phyloP scores from a whole-genome alignment of 176 grass and related monocot genomes.

The Paspalum vaginatum region DNA sequence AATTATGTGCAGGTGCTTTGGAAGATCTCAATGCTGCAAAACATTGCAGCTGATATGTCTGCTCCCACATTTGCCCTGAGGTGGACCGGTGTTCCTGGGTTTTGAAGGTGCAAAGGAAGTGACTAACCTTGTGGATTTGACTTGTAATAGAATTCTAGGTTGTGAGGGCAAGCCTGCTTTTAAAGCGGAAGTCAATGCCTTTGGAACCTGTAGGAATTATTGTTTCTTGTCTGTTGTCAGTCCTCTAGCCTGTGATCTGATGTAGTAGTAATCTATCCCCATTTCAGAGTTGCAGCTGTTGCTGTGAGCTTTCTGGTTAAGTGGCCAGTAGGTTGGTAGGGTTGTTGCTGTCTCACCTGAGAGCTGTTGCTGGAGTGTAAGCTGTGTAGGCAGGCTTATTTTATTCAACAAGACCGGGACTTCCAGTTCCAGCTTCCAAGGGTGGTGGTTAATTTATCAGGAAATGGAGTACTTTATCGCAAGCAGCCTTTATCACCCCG shows the following conservation, averaged over 20 bases:
- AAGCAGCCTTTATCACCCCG: too few species aligned
- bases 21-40: neutral
- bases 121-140: neutral
- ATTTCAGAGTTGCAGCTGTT: neutral
- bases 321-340: neutral
- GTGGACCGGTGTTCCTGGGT: neutral
- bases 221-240: too few species aligned
- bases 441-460: too few species aligned
- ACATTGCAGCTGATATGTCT: neutral
- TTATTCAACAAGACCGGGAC: neutral
- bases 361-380: neutral
- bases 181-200: neutral
- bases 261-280: neutral
- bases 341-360: neutral
- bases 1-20: neutral
- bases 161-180: too few species aligned
- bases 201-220: neutral
- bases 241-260: neutral
- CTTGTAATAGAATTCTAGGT: too few species aligned
- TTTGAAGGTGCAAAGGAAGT: neutral
- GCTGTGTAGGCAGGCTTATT: neutral
- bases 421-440: neutral
- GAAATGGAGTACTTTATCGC: too few species aligned
- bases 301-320: neutral
- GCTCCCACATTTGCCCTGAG: neutral